phyloP scores from a whole-genome alignment of 2,329 filamentous ascomycete genomes.

The Colletotrichum musae region DNA sequence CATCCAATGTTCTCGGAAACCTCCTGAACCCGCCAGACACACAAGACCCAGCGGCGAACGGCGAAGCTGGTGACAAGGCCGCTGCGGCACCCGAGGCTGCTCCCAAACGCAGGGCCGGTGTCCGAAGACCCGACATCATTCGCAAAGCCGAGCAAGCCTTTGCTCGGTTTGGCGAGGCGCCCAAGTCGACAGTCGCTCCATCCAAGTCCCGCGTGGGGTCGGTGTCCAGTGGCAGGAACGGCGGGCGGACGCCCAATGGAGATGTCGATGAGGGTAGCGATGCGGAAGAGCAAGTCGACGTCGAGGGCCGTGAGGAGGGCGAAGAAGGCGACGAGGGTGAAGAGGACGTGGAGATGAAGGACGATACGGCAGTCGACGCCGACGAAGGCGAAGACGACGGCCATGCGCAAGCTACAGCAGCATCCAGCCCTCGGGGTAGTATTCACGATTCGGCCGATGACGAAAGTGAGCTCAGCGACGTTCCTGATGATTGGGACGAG shows the following conservation, averaged over 20 bases:
- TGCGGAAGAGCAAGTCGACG: conserved; percentile 54
- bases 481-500: conserved; percentile 71
- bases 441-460: conserved; percentile 77
- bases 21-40: conserved; percentile 60
- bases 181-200: conserved; percentile 53
- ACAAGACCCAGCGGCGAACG: conserved; percentile 56
- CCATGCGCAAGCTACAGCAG: conserved; percentile 46
- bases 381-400: conserved; percentile 46
- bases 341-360: conserved; percentile 43
- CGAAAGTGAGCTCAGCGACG: conserved; percentile 79
- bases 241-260: conserved; percentile 56
- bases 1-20: conserved; percentile 55
- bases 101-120: conserved; percentile 59
- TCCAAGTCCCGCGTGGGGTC: conserved; percentile 67
- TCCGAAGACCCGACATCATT: conserved; percentile 71
- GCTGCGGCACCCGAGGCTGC: conserved; percentile 54
- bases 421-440: conserved; percentile 70
- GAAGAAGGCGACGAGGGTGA: conserved; percentile 42
- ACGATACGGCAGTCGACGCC: conserved; percentile 43
- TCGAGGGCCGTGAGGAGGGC: conserved; percentile 51
- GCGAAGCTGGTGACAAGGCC: conserved; percentile 55
- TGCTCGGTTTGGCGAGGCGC: conserved; percentile 63
- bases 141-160: conserved; percentile 74
- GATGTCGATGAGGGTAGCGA: conserved; percentile 52
- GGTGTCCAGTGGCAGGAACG: conserved; percentile 64